Evolutionary conservation across 2,329 filamentous ascomycete genomes (phyloP).

Genomic region (Trichoderma guizhouense): DNA sequence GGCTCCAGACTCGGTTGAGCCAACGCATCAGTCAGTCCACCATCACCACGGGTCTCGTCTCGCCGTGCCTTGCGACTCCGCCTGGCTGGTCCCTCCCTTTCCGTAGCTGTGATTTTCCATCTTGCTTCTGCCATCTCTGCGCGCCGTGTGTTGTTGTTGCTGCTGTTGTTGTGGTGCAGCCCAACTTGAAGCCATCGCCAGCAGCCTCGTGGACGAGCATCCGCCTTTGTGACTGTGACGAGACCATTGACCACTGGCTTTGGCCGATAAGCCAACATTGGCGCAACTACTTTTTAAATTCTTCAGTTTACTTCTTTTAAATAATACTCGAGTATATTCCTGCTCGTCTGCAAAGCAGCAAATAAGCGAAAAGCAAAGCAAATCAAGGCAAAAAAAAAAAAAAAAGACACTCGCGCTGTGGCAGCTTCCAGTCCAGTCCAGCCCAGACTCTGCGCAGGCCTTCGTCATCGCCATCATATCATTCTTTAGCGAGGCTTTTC

Average conservation of each 20-base stretch:
- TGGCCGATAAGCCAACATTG: background rate
- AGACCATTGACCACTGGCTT: background rate
- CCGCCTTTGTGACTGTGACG: background rate
- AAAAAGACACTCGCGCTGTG: background rate
- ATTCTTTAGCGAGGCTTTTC: slow-evolving; percentile 18
- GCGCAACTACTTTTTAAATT: background rate
- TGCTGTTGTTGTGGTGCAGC: background rate
- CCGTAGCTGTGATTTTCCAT: background rate
- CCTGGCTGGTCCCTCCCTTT: slow-evolving; percentile 9
- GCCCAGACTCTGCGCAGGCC: background rate
- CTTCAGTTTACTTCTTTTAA: background rate
- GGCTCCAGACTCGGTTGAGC: slow-evolving; percentile 16
- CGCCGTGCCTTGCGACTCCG: background rate
- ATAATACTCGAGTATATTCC: background rate
- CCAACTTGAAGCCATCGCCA: slow-evolving; percentile 18
- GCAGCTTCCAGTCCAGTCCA: background rate
- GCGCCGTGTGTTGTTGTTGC: background rate
- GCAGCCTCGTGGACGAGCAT: background rate
- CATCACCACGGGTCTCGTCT: slow-evolving; percentile 20
- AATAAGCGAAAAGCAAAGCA: background rate
- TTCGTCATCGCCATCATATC: slow-evolving; percentile 11
- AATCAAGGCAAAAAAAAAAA: background rate
- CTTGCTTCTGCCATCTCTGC: background rate
- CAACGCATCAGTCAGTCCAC: slow-evolving; percentile 22
- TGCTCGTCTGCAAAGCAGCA: background rate